Evolutionary conservation across 352 stramenopile species (phyloP), one percentile per base, ranked within the genome.

Genomic region (Pythium coloratum): DNA sequence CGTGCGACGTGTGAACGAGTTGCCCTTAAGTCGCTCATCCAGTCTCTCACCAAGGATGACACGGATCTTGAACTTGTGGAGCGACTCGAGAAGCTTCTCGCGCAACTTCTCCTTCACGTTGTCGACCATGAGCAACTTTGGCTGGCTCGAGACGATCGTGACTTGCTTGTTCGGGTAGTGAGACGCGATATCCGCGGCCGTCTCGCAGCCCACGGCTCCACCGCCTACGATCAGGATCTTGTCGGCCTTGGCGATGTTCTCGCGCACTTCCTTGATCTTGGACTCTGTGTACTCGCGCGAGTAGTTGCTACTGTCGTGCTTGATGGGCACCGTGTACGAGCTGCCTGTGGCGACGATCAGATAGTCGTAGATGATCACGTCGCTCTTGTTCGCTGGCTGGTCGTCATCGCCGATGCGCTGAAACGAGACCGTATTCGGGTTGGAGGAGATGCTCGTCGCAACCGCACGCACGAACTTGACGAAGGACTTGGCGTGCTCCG

Each of bases 251-350:
- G 68, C 67, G 32, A 87, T 82, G 12, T 71, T 55, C 4, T 69
- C 44, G 13, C 44, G 62, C 8, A 78, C 66, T 12, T 78, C 58
- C 2, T 51, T 38, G 14, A 86, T 50, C 50, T 80, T 75, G 1
- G 6, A 13, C 51, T 87, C 70, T 0, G 69, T 79, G 36, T 34
- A 26, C 2, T 46, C 44, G 18, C 69, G 40, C 2, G 40, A 49
- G 40, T 18, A 49, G 40, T 49, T 49, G 8, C 0, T 49, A 16
- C 6, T 13, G 40, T 49, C 40, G 14, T 73, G 76, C 54, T 90
- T 92, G 57, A 90, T 84, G 0, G 82, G 80, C 55, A 75, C 68
- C 2, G 79, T 69, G 77, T 89, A 89, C 55, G 71, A 84, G 68
- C 73, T 85, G 13, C 78, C 78, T 0, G 81, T 91, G 18, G 82